Conservation (phyloP, 352 stramenopile species). For the Pythium periplocum region DNA sequence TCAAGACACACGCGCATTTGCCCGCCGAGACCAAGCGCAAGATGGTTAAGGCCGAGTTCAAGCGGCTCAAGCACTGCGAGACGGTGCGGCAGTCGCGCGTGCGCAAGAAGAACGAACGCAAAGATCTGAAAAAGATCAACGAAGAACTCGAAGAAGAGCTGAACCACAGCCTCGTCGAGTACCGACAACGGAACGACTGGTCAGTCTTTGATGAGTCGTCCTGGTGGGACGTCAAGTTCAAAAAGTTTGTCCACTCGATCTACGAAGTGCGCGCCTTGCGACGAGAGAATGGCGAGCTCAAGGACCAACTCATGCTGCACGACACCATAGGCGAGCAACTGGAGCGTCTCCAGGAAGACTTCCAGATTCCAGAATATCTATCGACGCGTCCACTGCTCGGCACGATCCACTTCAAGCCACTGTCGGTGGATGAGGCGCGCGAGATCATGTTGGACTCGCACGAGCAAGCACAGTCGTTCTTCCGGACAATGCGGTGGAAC, state of each 20-base stretch:
- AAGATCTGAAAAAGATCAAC: slow-evolving; percentile 48
- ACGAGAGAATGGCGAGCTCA: slow-evolving; percentile 35
- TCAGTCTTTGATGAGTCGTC: slow-evolving; percentile 46
- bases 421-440: slow-evolving; percentile 37
- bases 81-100: slow-evolving; percentile 71
- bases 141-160: slow-evolving; percentile 53
- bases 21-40: slow-evolving; percentile 37
- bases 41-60: slow-evolving; percentile 63
- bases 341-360: slow-evolving; percentile 61
- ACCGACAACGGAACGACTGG: slow-evolving; percentile 28
- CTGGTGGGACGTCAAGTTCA: slow-evolving; percentile 43
- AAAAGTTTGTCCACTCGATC: slow-evolving; percentile 70
- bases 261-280: slow-evolving; percentile 59
- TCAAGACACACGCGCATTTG: slow-evolving; percentile 33
- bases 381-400: slow-evolving; percentile 35
- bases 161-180: slow-evolving; percentile 18
- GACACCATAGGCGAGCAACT: slow-evolving; percentile 70
- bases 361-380: slow-evolving; percentile 36
- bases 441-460: slow-evolving; percentile 75
- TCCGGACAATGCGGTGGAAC: slow-evolving; percentile 44
- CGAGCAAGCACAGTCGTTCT: slow-evolving; percentile 62
- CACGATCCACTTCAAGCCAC: slow-evolving; percentile 52
- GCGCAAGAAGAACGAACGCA: slow-evolving; percentile 68
- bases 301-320: slow-evolving; percentile 45
- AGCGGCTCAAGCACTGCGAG: slow-evolving; percentile 74